A percentile compares a stretch with the other conserved stretches of the same genome.
Conservation (phyloP, 805 yeast species). For the Tetrapisispora fleetii region DNA sequence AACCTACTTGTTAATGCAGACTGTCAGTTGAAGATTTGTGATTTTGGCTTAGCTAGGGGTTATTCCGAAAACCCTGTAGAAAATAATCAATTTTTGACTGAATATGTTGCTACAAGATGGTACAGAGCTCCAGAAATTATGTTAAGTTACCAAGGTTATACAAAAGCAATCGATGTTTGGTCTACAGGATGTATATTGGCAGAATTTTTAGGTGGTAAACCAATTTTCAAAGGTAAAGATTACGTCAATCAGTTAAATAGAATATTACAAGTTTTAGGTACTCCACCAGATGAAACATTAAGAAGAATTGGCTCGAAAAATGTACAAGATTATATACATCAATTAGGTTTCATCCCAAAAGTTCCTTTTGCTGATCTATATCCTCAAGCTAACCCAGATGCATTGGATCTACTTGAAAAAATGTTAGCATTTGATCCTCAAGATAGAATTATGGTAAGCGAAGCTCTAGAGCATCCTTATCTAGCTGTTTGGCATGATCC, state of each 20-base stretch:
- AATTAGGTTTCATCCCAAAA: slow-evolving; percentile 72
- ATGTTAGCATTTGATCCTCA: slow-evolving; percentile 84
- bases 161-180: slow-evolving; percentile 97
- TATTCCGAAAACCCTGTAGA: slow-evolving; percentile 72
- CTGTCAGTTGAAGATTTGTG: slow-evolving; percentile 93
- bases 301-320: slow-evolving; percentile 70
- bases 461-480: slow-evolving; percentile 85
- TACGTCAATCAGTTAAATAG: slow-evolving; percentile 91
- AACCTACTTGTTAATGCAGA: slow-evolving; percentile 89
- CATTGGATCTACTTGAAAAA: slow-evolving; percentile 66
- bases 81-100: slow-evolving; percentile 90
- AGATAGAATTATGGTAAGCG: slow-evolving; percentile 74
- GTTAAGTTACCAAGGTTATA: slow-evolving; percentile 86
- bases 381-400: slow-evolving; percentile 81
- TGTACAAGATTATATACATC: slow-evolving; percentile 85
- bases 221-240: slow-evolving; percentile 90
- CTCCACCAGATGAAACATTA: slow-evolving; percentile 69
- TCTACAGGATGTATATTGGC: slow-evolving; percentile 96
- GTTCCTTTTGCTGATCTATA: slow-evolving; percentile 62
- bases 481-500: slow-evolving; percentile 88
- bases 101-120: slow-evolving; percentile 98
- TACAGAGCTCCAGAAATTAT: slow-evolving; percentile 97
- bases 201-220: slow-evolving; percentile 82
- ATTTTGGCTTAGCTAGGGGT: slow-evolving; percentile 92
- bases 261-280: slow-evolving; percentile 80